These are phyloP conservation scores for Ascoidea tarda DNA, from an alignment of 805 yeast species.

Conservation along the genomic window DNA sequence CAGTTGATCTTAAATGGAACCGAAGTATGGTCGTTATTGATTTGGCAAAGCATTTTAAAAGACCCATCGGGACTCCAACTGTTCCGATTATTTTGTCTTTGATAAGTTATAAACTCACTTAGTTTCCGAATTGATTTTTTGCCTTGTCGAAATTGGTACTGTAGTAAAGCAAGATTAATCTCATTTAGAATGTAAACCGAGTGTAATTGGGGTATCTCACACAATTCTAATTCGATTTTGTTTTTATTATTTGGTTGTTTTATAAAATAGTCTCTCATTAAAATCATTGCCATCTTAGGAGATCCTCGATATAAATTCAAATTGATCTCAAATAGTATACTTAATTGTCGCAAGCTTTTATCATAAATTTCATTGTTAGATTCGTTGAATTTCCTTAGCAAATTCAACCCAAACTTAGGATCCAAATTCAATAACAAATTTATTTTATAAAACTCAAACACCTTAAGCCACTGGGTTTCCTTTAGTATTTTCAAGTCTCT, in stretches of 20 bases:
- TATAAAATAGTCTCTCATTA: not conserved
- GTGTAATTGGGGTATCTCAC: constrained; percentile 1
- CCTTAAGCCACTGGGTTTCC: constrained; percentile 4
- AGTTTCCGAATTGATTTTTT: constrained; percentile 2
- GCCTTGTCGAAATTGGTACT: constrained; percentile 1
- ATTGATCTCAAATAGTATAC: constrained; percentile 5
- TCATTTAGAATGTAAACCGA: constrained; percentile 7
- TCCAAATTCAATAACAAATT: constrained; percentile 2
- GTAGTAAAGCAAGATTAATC: constrained; percentile 1
- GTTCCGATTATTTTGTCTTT: constrained; percentile 2
- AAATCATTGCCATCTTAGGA: not conserved
- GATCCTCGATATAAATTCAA: constrained; percentile 4
- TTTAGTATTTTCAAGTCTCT: constrained; percentile 5
- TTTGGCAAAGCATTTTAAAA: constrained; percentile 3
- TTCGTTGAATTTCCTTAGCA: constrained; percentile 2
- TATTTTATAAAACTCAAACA: constrained; percentile 5
- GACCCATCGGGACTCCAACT: constrained; percentile 7
- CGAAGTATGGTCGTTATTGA: not conserved
- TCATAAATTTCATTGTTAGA: not conserved
- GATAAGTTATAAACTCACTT: constrained; percentile 3
- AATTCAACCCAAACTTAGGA: constrained; percentile 1
- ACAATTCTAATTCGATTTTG: no score
- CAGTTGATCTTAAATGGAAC: constrained; percentile 5
- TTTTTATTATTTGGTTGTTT: no score
- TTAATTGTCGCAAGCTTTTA: not conserved